Evolutionary conservation across 164 flowering plant genomes (phyloP).

Genomic region (Dillenia turbinata): DNA sequence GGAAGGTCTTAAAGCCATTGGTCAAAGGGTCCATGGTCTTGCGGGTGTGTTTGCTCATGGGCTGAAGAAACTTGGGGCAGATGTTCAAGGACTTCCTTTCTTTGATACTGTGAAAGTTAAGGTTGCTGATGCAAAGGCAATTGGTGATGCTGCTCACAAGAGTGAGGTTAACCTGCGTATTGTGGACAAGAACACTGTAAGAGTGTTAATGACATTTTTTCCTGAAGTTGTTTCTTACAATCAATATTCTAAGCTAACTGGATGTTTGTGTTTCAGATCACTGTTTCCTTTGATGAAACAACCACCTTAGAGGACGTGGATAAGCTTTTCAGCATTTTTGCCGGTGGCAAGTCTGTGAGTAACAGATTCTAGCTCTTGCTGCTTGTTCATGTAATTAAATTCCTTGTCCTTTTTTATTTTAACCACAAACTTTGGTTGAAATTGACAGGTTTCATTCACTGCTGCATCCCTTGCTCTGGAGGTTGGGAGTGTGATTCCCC

Average conservation of each 20-base stretch:
- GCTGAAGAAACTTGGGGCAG: constrained; percentile 79
- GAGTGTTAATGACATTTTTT: constrained; percentile 12
- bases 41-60: constrained; percentile 83
- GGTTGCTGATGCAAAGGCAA: constrained; percentile 64
- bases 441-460: constrained; percentile 72
- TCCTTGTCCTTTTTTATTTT: neutral
- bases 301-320: constrained; percentile 94
- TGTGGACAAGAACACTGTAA: constrained; percentile 75
- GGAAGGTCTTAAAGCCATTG: constrained; percentile 82
- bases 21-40: constrained; percentile 88
- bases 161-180: constrained; percentile 71
- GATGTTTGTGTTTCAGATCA: constrained; percentile 50
- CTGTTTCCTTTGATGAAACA: constrained; percentile 91
- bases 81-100: constrained; percentile 79
- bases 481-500: constrained; percentile 64
- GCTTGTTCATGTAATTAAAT: neutral
- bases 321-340: constrained; percentile 73
- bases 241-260: too few relatives aligned
- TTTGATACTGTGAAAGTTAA: constrained; percentile 96
- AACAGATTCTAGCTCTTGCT: neutral
- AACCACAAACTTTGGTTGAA: neutral
- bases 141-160: constrained; percentile 77
- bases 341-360: constrained; percentile 82
- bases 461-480: constrained; percentile 89
- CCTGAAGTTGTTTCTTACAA: too few relatives aligned